Base-by-base conservation (phyloP, 768 basidiomycete genomes). In the Mycena rosella region DNA sequence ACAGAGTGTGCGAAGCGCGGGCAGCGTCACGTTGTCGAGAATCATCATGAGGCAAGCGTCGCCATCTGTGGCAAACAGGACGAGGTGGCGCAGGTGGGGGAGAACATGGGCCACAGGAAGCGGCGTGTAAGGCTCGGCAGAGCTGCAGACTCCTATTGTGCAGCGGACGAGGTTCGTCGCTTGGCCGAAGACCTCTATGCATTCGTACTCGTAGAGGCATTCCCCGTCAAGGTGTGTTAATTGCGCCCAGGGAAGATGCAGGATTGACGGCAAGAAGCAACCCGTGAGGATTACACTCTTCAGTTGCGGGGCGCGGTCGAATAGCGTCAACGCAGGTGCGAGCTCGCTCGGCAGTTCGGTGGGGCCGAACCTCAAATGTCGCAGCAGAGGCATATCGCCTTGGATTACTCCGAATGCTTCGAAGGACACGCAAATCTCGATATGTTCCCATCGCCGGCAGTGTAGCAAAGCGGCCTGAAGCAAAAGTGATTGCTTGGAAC, bases 341-440 rank as follows among this genome's bases (percentile, higher is more conserved):
- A 10, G 3, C 38, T 7, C 14, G 3, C 38, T 49, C 18, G n/a
- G 6, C 2, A 38, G 15, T 0, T n/a, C 30, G 27, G 11, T 32
- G 2, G 67, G 61, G 11, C 61, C 56, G 17, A 68, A 34, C 9
- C 30, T 47, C 32, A 63, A n/a, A 5, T 36, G 15, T 30, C 45
- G 44, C n/a, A 68, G 56, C 7, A 58, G 38, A 18, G 67, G 61
- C 60, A 68, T 63, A 10, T 68, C 61, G 7, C 55, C 60, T 22
- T 44, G 36, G 44, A 63, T 51, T 2, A 57, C 3, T 27, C n/a
- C 30, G 18, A 63, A 40, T 0, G 34, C 2, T 5, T 42, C 13
- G n/a, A 53, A 47, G n/a, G 67, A 56, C 40, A 54, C 14, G 9
- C 26, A 1, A 2, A 68, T 3, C 22, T 47, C 40, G 26, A 58